Conservation (phyloP, 345 rosid genomes). For the Aethionema arabicum region DNA sequence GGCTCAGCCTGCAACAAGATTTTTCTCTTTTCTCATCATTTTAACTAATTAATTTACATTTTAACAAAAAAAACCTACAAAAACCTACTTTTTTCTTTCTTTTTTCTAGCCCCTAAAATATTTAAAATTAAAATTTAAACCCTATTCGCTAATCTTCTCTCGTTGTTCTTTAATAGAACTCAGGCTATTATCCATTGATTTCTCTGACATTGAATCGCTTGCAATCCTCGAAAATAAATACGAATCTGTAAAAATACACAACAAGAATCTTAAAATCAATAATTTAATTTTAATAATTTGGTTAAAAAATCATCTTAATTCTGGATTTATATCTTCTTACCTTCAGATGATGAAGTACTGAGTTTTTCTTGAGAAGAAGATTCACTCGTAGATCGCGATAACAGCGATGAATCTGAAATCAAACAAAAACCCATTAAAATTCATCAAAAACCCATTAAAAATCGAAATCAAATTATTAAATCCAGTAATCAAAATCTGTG, state of each 20-base stretch:
- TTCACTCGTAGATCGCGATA: conserved; percentile 46
- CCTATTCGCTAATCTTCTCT: conserved; percentile 31
- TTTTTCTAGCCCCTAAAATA: not conserved
- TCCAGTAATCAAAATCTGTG: not conserved
- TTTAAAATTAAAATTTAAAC: not conserved
- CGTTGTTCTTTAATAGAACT: conserved; percentile 30
- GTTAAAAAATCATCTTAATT: not conserved
- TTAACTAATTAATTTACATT: not conserved
- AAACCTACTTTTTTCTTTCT: conserved; percentile 5
- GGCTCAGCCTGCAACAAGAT: conserved; percentile 26
- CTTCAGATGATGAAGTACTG: conserved; percentile 49
- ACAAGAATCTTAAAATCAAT: not conserved
- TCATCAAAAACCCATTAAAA: not conserved
- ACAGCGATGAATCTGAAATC: conserved; percentile 43
- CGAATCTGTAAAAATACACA: conserved; percentile 34
- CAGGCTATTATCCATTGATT: conserved; percentile 26
- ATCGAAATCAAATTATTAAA: not conserved
- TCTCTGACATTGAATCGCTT: conserved; percentile 43
- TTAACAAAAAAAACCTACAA: not conserved
- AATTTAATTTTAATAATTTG: not conserved
- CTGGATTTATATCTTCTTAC: conserved; percentile 20
- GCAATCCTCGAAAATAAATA: conserved; percentile 39
- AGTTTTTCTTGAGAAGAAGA: conserved; percentile 48
- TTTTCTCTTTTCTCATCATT: conserved; percentile 35
- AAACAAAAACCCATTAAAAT: not conserved